Evolutionary conservation across 257 asterid genomes (phyloP).

Genomic region (Paulownia fortunei): DNA sequence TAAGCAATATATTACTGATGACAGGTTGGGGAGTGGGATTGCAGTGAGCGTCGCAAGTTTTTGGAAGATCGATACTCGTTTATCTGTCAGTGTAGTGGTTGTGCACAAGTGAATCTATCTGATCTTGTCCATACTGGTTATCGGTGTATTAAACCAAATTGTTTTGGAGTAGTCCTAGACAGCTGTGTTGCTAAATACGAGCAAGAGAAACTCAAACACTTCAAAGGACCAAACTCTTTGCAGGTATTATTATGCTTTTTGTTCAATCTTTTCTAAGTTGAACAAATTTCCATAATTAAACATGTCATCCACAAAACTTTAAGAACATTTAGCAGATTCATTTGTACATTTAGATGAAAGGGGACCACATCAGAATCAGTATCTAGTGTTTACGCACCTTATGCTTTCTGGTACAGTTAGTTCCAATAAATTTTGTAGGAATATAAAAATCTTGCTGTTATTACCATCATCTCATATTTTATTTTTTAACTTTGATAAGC

Average conservation of each 20-base stretch:
- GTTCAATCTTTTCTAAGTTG: slow-evolving; percentile 9
- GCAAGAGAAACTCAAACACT: slow-evolving; percentile 56
- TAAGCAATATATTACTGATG: slow-evolving; percentile 26
- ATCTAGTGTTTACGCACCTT: slow-evolving; percentile 2
- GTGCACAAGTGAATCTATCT: slow-evolving; percentile 67
- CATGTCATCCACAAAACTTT: background rate
- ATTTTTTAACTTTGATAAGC: slow-evolving; percentile 7
- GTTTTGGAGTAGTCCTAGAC: slow-evolving; percentile 80
- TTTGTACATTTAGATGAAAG: background rate
- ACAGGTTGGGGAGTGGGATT: slow-evolving; percentile 85
- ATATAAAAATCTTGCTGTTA: slow-evolving; percentile 1
- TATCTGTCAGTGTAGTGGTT: slow-evolving; percentile 80
- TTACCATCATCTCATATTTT: background rate
- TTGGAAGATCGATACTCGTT: slow-evolving; percentile 79
- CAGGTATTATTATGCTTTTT: slow-evolving; percentile 58
- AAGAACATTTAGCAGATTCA: slow-evolving; percentile 17
- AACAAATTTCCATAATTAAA: slow-evolving; percentile 18
- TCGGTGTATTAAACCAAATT: slow-evolving; percentile 64
- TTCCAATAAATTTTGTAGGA: background rate
- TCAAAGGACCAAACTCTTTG: slow-evolving; percentile 32
- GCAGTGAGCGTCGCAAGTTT: slow-evolving; percentile 62
- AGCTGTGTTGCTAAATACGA: slow-evolving; percentile 50
- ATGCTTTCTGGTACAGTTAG: background rate
- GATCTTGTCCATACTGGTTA: slow-evolving; percentile 76
- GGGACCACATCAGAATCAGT: background rate